Evolutionary conservation across 371 early-diverging fungal species (phyloP).

Genomic region (Conidiobolus incongruus): DNA sequence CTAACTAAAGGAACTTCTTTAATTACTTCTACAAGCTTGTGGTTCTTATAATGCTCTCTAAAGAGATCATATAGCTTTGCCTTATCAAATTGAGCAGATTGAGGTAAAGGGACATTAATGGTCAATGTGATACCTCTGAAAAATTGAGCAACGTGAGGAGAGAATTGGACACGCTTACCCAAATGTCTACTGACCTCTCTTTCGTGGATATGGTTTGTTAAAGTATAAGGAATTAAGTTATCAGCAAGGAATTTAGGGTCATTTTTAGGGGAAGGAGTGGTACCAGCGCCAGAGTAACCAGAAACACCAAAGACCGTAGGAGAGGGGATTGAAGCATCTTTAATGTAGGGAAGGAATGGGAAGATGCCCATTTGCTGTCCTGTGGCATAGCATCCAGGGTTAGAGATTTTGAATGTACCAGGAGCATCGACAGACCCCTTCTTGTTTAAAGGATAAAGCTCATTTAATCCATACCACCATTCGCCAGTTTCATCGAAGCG

Average conservation of each 20-base stretch:
- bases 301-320: slow-evolving; percentile 87
- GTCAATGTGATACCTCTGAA: slow-evolving; percentile 89
- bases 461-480: slow-evolving; percentile 87
- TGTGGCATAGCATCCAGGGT: slow-evolving; percentile 97
- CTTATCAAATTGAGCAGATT: slow-evolving; percentile 13
- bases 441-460: slow-evolving; percentile 4
- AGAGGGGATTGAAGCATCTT: slow-evolving; percentile 19
- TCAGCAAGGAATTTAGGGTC: slow-evolving; percentile 58
- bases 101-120: slow-evolving; percentile 55
- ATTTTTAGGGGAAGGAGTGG: slow-evolving; percentile 84
- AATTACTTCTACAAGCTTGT: slow-evolving; percentile 56
- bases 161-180: slow-evolving; percentile 36
- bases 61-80: slow-evolving; percentile 43
- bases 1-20: slow-evolving; percentile 63
- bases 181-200: slow-evolving; percentile 69
- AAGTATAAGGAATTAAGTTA: slow-evolving; percentile 77
- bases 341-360: slow-evolving; percentile 43
- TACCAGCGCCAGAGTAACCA: slow-evolving; percentile 94
- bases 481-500: slow-evolving; percentile 37
- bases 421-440: slow-evolving; percentile 41
- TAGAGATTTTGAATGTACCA: slow-evolving; percentile 46
- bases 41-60: slow-evolving; percentile 41
- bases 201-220: slow-evolving; percentile 90
- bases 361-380: slow-evolving; percentile 76
- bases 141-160: slow-evolving; percentile 78